Evolutionary conservation across 1,284 basidiomycete genomes (phyloP), one percentile per base, ranked within the genome.

Genomic region (Porodaedalea pini): DNA sequence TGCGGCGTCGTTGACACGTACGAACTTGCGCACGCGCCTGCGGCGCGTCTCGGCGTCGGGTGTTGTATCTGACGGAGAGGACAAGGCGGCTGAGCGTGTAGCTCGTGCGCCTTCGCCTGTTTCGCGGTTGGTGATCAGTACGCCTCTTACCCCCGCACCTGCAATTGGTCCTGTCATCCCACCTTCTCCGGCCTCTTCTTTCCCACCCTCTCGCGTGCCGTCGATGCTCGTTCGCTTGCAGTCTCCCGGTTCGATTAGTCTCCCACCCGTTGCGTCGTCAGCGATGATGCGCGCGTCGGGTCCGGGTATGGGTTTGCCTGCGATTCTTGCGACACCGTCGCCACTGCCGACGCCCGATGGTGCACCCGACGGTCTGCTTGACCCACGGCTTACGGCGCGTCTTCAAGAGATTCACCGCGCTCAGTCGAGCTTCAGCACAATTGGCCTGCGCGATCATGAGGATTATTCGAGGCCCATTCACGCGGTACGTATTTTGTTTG

Each of bases 391-490:
- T 23, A 57, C 63, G 19, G 27, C 57, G 31, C 51, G 59, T 7
- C 32, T 64, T n/a, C 62, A 61, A 29, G 57, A 58, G 36, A 51
- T 57, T 13, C 48, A 47, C 45, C 7, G 61, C 57, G 0, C 70
- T 69, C 11, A 73, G 71, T 51, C 56, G 53, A 76, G 75, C 43
- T 64, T 67, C 13, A 66, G 70, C 19, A 66, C 68, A 41, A 57
- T 70, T 34, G 77, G 76, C 59, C 64, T 77, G 58, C 63, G 69
- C 55, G 75, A 77, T 59, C 74, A 77, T 51, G 69, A 75, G 61
- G 75, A 77, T 52, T 77, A 77, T 55, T 75, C 75, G 7, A 66
- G 75, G 50, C 75, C 75, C 1, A 76, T 77, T 23, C 71, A 69
- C 34, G 75, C 71, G 40, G 75, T 76, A 15, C 67, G 75, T 67